Evolutionary conservation across 73 alveolate genomes (phyloP).

Genomic region (Tetrahymena elliotti): DNA sequence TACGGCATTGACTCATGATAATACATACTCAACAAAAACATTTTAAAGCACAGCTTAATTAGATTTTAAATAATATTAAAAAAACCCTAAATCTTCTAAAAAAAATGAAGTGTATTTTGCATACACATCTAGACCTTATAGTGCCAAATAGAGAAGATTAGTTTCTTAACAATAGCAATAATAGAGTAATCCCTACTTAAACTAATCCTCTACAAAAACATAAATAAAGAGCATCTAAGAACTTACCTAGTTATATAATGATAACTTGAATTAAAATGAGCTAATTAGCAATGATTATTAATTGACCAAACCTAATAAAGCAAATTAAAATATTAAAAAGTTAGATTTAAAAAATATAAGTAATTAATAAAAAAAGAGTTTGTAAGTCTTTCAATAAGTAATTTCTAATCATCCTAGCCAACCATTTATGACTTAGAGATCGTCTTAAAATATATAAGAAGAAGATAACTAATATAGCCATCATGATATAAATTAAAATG

Average conservation of each 20-base stretch:
- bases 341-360: neutral
- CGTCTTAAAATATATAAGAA: neutral
- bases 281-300: neutral
- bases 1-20: neutral
- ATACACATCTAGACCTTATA: neutral
- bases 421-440: neutral
- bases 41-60: neutral
- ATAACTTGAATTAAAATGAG: neutral
- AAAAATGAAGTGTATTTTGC: neutral
- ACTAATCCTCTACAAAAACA: neutral
- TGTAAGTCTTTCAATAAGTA: neutral
- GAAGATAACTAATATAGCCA: neutral
- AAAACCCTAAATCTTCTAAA: neutral
- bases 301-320: neutral
- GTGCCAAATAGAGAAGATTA: neutral
- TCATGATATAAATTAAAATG: neutral
- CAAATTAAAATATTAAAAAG: neutral
- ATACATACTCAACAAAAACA: neutral
- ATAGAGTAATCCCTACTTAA: neutral
- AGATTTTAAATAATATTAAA: neutral
- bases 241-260: neutral
- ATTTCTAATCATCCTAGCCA: neutral
- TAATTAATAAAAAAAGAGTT: neutral
- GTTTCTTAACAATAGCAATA: neutral
- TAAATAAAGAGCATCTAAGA: neutral